Conservation (phyloP, 306 rosid species). For the Hylodesmum podocarpum region DNA sequence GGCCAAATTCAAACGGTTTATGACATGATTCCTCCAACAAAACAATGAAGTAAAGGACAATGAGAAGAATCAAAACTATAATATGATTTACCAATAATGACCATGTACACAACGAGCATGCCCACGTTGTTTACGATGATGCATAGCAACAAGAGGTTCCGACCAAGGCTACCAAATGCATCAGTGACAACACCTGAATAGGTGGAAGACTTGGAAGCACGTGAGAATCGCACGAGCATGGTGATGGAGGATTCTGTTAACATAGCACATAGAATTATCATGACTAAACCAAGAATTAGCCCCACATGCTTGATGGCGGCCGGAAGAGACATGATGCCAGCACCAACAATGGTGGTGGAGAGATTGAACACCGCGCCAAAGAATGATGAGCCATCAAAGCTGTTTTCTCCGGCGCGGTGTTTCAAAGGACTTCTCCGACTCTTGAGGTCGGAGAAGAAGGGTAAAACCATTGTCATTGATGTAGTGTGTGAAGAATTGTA, state of each 20-base stretch:
- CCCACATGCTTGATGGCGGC: background rate
- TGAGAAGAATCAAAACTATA: background rate
- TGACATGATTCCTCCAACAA: background rate
- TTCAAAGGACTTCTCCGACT: background rate
- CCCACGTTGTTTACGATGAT: conserved; percentile 49
- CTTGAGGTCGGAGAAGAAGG: background rate
- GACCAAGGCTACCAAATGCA: conserved; percentile 47
- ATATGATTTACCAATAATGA: background rate
- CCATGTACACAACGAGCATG: conserved; percentile 69
- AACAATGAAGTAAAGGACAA: background rate
- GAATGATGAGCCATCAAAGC: background rate
- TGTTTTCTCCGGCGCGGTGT: background rate
- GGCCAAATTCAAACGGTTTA: background rate
- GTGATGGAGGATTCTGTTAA: conserved; percentile 53
- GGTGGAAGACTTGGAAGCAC: conserved; percentile 59
- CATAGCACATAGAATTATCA: background rate
- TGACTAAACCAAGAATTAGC: background rate
- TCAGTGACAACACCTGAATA: conserved; percentile 49
- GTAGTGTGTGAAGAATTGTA: background rate
- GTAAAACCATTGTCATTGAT: background rate
- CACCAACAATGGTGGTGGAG: background rate
- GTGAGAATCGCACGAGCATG: conserved; percentile 56
- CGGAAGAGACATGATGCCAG: background rate
- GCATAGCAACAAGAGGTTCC: conserved; percentile 53
- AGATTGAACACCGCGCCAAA: background rate